Evolutionary conservation across 2,329 filamentous ascomycete genomes (phyloP).

Genomic region (Cryphonectria radicalis): DNA sequence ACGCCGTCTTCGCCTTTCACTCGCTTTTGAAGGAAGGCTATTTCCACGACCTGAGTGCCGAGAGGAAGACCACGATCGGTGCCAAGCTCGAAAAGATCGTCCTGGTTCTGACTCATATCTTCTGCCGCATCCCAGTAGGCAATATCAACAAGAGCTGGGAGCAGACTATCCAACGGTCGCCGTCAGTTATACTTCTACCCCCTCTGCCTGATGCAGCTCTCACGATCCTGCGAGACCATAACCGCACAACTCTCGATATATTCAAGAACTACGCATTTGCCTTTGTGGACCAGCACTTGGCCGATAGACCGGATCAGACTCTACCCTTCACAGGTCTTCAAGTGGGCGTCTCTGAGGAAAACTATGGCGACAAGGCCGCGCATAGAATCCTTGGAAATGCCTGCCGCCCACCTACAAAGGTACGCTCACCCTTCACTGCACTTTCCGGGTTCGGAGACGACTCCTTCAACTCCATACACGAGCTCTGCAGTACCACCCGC

Average conservation of each 20-base stretch:
- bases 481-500: constrained; percentile 69
- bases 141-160: constrained; percentile 50
- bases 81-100: constrained; percentile 63
- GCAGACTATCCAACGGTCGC: constrained; percentile 57
- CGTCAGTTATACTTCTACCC: constrained; percentile 69
- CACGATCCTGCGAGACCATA: constrained; percentile 63
- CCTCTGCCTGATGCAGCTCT: constrained; percentile 62
- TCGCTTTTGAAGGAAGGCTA: constrained; percentile 73
- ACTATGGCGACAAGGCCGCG: neutral
- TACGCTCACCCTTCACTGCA: constrained; percentile 72
- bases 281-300: constrained; percentile 68
- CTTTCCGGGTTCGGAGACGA: constrained; percentile 69
- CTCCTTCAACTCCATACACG: constrained; percentile 64
- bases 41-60: constrained; percentile 64
- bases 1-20: constrained; percentile 77
- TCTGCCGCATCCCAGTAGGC: constrained; percentile 60
- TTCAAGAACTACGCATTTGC: constrained; percentile 72
- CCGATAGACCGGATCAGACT: constrained; percentile 50
- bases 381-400: neutral
- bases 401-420: constrained; percentile 45
- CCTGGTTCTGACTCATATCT: constrained; percentile 72
- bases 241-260: constrained; percentile 65
- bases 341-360: constrained; percentile 42
- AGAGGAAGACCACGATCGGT: constrained; percentile 55
- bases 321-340: constrained; percentile 63